Conservation (phyloP, 2,329 filamentous ascomycete species). For the Pseudofabraea citricarpa region DNA sequence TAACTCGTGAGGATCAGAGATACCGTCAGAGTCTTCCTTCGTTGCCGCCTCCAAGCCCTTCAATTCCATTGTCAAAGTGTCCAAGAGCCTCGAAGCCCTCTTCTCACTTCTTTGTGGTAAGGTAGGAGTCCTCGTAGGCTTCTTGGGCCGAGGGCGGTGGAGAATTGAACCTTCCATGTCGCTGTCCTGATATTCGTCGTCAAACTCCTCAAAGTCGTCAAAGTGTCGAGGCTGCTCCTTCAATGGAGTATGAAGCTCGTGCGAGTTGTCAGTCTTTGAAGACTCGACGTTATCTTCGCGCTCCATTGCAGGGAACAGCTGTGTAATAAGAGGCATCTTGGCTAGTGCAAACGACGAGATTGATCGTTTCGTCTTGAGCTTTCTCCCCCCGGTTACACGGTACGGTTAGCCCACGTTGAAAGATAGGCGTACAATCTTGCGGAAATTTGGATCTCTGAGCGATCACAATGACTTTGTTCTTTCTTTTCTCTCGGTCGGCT, state of each 20-base stretch:
- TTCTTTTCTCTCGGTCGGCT: too few species aligned
- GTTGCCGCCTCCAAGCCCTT: slow-evolving; percentile 17
- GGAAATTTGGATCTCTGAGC: not conserved
- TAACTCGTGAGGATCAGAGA: slow-evolving; percentile 45
- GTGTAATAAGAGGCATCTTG: slow-evolving; percentile 21
- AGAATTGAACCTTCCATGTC: slow-evolving; percentile 26
- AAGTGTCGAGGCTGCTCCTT: slow-evolving; percentile 12
- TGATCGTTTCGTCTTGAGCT: slow-evolving; percentile 2
- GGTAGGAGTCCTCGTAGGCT: slow-evolving; percentile 15
- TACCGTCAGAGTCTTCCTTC: slow-evolving; percentile 10
- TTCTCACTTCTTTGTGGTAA: slow-evolving; percentile 21
- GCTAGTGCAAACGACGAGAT: not conserved
- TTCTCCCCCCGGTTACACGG: slow-evolving; percentile 3
- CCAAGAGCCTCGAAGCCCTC: slow-evolving; percentile 19
- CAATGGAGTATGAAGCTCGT: slow-evolving; percentile 3
- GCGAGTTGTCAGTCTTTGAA: slow-evolving; percentile 1
- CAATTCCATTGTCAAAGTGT: slow-evolving; percentile 21
- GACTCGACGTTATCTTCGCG: slow-evolving; percentile 4
- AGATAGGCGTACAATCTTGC: not conserved
- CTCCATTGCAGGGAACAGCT: slow-evolving; percentile 15
- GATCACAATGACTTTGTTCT: not conserved
- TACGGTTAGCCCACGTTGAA: not conserved
- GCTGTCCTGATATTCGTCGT: slow-evolving; percentile 18
- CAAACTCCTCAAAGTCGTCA: slow-evolving; percentile 18
- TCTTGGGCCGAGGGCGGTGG: slow-evolving; percentile 15